Conservation (phyloP, 257 asterid genomes). For the Ajuga chamaepitys region DNA sequence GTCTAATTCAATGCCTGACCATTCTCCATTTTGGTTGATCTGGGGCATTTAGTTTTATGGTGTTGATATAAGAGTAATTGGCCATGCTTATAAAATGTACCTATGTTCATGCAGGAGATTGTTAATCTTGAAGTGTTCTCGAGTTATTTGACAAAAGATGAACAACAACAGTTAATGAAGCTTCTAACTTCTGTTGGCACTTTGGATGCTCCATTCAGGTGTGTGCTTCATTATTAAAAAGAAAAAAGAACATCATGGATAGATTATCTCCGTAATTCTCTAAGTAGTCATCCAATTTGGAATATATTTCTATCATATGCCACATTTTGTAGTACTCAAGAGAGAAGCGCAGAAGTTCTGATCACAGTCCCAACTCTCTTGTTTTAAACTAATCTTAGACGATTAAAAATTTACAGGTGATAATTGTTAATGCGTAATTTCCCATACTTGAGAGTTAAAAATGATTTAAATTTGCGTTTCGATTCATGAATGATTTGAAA, state of each 20-base stretch:
- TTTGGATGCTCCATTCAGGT: constrained; percentile 50
- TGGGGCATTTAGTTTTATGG: no score
- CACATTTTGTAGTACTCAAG: background rate
- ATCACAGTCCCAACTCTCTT: background rate
- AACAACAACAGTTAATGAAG: constrained; percentile 50
- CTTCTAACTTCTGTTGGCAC: constrained; percentile 55
- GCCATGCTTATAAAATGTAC: background rate
- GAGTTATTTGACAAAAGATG: constrained; percentile 44
- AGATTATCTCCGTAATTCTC: background rate
- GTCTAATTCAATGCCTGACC: constrained; percentile 4
- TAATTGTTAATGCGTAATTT: background rate
- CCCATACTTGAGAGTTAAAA: background rate
- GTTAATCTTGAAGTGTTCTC: constrained; percentile 46
- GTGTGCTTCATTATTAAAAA: no score
- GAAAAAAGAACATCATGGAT: background rate
- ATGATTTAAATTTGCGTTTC: no score
- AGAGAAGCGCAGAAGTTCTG: background rate
- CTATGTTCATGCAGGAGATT: constrained; percentile 45
- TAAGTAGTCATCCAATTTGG: background rate
- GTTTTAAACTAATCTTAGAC: background rate
- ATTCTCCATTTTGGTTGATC: no score
- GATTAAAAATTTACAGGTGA: background rate
- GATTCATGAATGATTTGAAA: no score
- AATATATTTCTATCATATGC: background rate
- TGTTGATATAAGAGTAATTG: background rate